phyloP scores from a whole-genome alignment of 495 filamentous ascomycete species.

The Glarea lozoyensis region DNA sequence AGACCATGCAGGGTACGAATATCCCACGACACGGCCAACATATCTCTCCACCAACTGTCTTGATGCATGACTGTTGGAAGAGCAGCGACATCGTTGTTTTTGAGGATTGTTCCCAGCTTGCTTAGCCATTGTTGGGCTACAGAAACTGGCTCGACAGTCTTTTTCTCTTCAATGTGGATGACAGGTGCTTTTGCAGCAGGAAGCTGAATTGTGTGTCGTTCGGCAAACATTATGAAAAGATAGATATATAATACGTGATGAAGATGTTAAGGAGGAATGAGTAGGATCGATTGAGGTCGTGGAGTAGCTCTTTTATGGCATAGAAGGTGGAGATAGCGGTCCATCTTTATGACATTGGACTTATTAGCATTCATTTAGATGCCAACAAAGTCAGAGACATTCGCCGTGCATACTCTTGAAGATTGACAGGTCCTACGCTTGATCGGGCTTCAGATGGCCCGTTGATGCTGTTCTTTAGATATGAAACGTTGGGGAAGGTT shows the following conservation, averaged over 20 bases:
- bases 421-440: too few relatives aligned
- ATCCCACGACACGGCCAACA: conserved; percentile 41
- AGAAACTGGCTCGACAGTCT: background rate
- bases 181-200: background rate
- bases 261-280: background rate
- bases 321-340: too few relatives aligned
- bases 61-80: conserved; percentile 1
- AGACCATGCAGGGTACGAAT: conserved; percentile 39
- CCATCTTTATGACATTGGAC: too few relatives aligned
- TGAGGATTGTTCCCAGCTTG: background rate
- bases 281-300: background rate
- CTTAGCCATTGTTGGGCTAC: conserved; percentile 3
- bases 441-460: too few relatives aligned
- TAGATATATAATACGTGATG: too few relatives aligned
- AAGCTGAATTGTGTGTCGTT: conserved; percentile 6
- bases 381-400: too few relatives aligned
- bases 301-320: too few relatives aligned
- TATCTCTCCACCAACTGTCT: conserved; percentile 34
- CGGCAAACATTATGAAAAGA: conserved; percentile 1
- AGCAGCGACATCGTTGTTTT: background rate
- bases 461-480: too few relatives aligned
- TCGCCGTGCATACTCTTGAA: too few relatives aligned
- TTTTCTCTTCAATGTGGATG: background rate
- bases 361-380: too few relatives aligned
- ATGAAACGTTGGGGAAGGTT: too few relatives aligned